phyloP scores from a whole-genome alignment of 2,329 filamentous ascomycete genomes.

The Venturia effusa region DNA sequence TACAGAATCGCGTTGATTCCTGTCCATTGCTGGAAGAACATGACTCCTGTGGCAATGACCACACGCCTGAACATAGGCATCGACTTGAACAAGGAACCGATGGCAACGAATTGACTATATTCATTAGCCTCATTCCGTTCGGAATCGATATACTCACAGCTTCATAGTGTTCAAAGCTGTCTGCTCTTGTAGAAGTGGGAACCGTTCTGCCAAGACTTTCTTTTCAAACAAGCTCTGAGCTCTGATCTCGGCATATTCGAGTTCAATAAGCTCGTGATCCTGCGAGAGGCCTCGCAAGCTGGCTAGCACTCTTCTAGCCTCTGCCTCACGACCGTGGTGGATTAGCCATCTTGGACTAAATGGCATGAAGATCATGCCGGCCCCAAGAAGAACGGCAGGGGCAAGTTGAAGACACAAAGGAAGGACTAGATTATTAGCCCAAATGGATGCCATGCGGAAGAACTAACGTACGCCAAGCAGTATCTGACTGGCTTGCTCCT shows the following conservation, averaged over 20 bases:
- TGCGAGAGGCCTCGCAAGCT: slow-evolving; percentile 49
- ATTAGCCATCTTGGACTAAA: slow-evolving; percentile 68
- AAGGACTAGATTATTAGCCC: slow-evolving; percentile 36
- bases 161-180: slow-evolving; percentile 47
- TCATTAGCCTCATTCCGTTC: background rate
- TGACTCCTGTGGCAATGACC: slow-evolving; percentile 44
- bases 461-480: no score
- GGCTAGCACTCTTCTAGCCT: slow-evolving; percentile 54
- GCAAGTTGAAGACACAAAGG: slow-evolving; percentile 62
- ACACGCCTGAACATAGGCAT: slow-evolving; percentile 58
- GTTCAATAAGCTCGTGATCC: slow-evolving; percentile 57
- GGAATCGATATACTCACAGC: slow-evolving; percentile 14
- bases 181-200: slow-evolving; percentile 51
- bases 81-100: slow-evolving; percentile 52
- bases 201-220: slow-evolving; percentile 54
- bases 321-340: slow-evolving; percentile 57
- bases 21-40: slow-evolving; percentile 43
- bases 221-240: slow-evolving; percentile 71
- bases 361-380: slow-evolving; percentile 70
- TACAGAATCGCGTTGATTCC: slow-evolving; percentile 36
- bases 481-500: slow-evolving; percentile 46
- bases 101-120: slow-evolving; percentile 56
- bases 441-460: no score
- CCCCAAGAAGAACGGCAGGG: slow-evolving; percentile 54
- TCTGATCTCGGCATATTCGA: slow-evolving; percentile 77